Conservation (phyloP, 495 filamentous ascomycete genomes). For the Penicillium steckii region DNA sequence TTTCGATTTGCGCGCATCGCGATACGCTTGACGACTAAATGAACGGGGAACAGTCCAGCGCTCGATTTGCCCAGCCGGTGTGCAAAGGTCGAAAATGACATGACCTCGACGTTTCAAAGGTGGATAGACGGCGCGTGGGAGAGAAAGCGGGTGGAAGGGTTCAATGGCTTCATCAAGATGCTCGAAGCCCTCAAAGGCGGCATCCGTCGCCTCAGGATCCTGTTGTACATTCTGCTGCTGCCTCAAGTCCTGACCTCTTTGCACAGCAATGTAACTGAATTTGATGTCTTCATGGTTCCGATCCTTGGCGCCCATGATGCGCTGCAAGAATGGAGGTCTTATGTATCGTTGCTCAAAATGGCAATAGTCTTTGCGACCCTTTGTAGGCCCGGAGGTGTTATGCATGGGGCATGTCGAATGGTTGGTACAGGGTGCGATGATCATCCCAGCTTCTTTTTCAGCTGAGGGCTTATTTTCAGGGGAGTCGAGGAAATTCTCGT, state of each 20-base stretch:
- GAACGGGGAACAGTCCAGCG: constrained; percentile 88
- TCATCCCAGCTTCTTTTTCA: constrained; percentile 76
- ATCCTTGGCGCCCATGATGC: constrained; percentile 64
- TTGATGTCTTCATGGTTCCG: constrained; percentile 87
- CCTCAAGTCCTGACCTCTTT: constrained; percentile 63
- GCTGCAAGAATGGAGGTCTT: constrained; percentile 78
- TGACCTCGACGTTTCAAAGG: constrained; percentile 87
- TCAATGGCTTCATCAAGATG: constrained; percentile 16
- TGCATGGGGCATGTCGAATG: constrained; percentile 90
- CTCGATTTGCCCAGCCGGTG: constrained; percentile 80
- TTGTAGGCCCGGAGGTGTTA: constrained; percentile 58
- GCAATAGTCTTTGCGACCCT: constrained; percentile 83
- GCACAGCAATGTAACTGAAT: constrained; percentile 88
- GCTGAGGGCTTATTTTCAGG: constrained; percentile 32
- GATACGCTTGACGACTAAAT: constrained; percentile 76
- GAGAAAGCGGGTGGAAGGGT: constrained; percentile 57
- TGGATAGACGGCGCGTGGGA: constrained; percentile 74
- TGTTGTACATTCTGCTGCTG: constrained; percentile 39
- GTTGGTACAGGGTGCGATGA: constrained; percentile 94
- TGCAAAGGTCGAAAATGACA: constrained; percentile 88
- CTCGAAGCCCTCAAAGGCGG: constrained; percentile 53
- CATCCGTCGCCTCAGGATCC: constrained; percentile 42
- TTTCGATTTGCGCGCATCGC: constrained; percentile 81
- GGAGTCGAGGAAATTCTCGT: constrained; percentile 39
- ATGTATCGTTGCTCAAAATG: constrained; percentile 88